Conservation (phyloP, 192 early-diverging fungal genomes). For the Rhizophagus sp. region DNA sequence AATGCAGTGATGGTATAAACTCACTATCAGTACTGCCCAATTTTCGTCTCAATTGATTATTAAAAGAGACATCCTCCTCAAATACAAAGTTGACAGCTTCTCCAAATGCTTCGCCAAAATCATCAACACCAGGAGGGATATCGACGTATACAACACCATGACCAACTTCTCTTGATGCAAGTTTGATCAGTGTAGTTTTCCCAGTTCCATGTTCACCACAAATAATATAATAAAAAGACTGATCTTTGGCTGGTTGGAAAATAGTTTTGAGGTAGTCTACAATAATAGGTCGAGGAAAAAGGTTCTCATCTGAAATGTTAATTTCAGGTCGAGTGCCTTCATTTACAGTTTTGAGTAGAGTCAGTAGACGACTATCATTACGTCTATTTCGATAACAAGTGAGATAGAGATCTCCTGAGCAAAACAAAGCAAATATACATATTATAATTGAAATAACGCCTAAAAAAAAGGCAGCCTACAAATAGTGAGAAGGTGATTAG, state of each 20-base stretch:
- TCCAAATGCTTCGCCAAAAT: slow-evolving; percentile 9
- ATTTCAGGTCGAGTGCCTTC: slow-evolving; percentile 11
- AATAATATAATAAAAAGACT: not conserved
- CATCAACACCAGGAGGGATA: not conserved
- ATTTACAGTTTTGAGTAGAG: not conserved
- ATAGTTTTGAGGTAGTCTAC: slow-evolving; percentile 1
- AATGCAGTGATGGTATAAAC: not conserved
- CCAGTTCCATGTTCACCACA: slow-evolving; percentile 30
- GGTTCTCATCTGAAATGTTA: not conserved
- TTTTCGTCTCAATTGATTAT: not conserved
- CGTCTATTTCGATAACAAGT: too few relatives aligned
- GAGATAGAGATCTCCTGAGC: not conserved
- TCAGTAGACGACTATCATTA: not conserved
- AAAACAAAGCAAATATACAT: too few relatives aligned
- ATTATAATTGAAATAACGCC: too few relatives aligned
- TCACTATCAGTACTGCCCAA: not conserved
- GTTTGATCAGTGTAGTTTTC: slow-evolving; percentile 22
- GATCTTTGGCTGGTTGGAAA: slow-evolving; percentile 9
- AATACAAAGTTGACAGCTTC: slow-evolving; percentile 4
- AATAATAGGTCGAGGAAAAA: slow-evolving; percentile 15
- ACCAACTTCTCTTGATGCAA: slow-evolving; percentile 14
- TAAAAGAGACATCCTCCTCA: not conserved
- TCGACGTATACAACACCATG: slow-evolving; percentile 27
- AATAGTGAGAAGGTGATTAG: too few relatives aligned
- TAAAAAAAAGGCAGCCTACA: too few relatives aligned